Base-by-base conservation (phyloP, 2,329 filamentous ascomycete species). In the Apiospora hydei region DNA sequence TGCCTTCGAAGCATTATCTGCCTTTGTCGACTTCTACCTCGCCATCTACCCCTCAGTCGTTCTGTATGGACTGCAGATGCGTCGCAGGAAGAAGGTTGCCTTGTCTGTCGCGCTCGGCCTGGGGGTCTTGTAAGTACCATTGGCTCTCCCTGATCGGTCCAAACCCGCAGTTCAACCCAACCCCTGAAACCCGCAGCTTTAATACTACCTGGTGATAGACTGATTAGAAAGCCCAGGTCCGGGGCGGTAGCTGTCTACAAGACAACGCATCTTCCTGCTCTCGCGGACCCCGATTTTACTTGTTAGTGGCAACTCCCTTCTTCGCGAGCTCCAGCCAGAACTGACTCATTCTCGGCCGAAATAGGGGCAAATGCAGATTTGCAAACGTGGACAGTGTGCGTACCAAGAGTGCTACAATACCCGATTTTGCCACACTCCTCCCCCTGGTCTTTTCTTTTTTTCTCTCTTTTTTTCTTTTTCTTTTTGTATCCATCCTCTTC, bases 371-470 rank as follows among this genome's bases (percentile, higher is more conserved):
- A 83, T 2, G 80, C 81, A 0, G 82, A 85, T n/a, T 77, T 85
- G 4, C 79, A 85, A 2, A 82, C 86, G 38, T 87, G 85, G 84
- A 86, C 84, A 5, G 80, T 81, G 83, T 85, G 79, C 77, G 76
- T 71, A 14, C 0, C 3, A 41, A 0, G 14, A 18, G 11, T 11
- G 30, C 21, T 24, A 18, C 21, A 7, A 24, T 14, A 14, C 0
- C 3, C 38, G 21, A 14, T 41, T 2, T 14, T 10, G 13, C 13
- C 13, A 18, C 14, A 38, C 34, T 6, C 18, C 26, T 34, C 10
- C 10, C 24, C n/a, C 6, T 2, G n/a, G n/a, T n/a, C n/a, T n/a
- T n/a, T n/a, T n/a, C n/a, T n/a, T n/a, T n/a, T n/a, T n/a, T n/a
- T n/a, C n/a, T n/a, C n/a, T n/a, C n/a, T n/a, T n/a, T n/a, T n/a